Evolutionary conservation across 495 filamentous ascomycete species (phyloP).

Genomic region (Podospora pseudocomata): DNA sequence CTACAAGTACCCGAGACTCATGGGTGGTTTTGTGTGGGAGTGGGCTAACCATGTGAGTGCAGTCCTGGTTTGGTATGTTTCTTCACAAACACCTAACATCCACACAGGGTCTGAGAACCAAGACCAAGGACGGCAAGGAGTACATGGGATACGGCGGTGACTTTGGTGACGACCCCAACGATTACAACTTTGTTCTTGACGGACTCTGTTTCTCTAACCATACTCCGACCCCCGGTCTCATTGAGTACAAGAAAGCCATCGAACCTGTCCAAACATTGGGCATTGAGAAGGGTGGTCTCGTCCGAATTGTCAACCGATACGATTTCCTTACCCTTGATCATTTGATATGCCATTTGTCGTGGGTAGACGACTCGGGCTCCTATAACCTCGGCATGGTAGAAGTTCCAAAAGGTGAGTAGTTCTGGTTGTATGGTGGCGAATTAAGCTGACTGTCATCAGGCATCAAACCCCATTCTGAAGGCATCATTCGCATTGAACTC

Average conservation of each 20-base stretch:
- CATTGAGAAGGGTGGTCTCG: conserved; percentile 25
- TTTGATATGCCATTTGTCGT: conserved; percentile 46
- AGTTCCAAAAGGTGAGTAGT: conserved; percentile 34
- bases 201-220: conserved; percentile 61
- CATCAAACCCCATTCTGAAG: conserved; percentile 36
- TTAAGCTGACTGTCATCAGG: conserved; percentile 16
- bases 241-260: conserved; percentile 63
- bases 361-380: conserved; percentile 31
- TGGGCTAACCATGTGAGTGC: conserved; percentile 63
- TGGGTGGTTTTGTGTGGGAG: conserved; percentile 75
- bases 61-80: background rate
- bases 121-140: conserved; percentile 50
- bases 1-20: conserved; percentile 57
- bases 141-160: conserved; percentile 72
- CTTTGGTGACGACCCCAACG: conserved; percentile 67
- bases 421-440: background rate
- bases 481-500: conserved; percentile 29
- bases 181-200: conserved; percentile 66
- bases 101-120: conserved; percentile 50
- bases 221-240: conserved; percentile 55
- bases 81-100: background rate
- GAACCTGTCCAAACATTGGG: conserved; percentile 53
- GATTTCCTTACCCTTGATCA: conserved; percentile 52
- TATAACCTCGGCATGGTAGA: conserved; percentile 26
- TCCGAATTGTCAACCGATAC: conserved; percentile 52